phyloP scores from a whole-genome alignment of 2,329 filamentous ascomycete genomes.

The Colletotrichum cuscutae region DNA sequence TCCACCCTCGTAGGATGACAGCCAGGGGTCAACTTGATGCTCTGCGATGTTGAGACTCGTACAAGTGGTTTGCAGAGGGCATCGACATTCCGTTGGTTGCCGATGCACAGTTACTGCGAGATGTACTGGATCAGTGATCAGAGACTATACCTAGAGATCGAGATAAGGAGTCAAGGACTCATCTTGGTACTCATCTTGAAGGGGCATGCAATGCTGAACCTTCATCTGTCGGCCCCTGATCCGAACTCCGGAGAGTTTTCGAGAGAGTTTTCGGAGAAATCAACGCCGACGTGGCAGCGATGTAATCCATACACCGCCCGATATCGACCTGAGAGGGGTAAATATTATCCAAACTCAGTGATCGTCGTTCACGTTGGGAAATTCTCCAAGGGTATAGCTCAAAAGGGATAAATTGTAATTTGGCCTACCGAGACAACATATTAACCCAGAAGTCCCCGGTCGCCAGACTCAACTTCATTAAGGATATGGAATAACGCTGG shows the following conservation, averaged over 20 bases:
- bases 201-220: not conserved
- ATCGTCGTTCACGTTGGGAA: not conserved
- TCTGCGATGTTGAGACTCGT: not conserved
- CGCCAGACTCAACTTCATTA: not conserved
- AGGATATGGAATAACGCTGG: not conserved
- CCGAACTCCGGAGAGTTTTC: not conserved
- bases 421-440: not conserved
- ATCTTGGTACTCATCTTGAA: not conserved
- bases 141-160: too few relatives aligned
- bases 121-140: not conserved
- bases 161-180: too few relatives aligned
- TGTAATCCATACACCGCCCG: not conserved
- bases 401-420: not conserved
- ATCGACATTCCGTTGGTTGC: not conserved
- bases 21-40: not conserved
- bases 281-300: too few relatives aligned
- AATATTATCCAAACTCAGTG: not conserved
- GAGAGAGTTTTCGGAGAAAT: too few relatives aligned
- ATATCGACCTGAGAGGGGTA: not conserved
- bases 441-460: not conserved
- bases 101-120: not conserved
- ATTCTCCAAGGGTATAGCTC: not conserved
- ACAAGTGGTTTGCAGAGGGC: not conserved
- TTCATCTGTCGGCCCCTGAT: too few relatives aligned
- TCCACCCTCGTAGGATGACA: not conserved